A percentile compares a stretch with the other conserved stretches of the same genome.
phyloP scores from a whole-genome alignment of 1,139 yeast genomes.

The Insectozyma bohioensis region DNA sequence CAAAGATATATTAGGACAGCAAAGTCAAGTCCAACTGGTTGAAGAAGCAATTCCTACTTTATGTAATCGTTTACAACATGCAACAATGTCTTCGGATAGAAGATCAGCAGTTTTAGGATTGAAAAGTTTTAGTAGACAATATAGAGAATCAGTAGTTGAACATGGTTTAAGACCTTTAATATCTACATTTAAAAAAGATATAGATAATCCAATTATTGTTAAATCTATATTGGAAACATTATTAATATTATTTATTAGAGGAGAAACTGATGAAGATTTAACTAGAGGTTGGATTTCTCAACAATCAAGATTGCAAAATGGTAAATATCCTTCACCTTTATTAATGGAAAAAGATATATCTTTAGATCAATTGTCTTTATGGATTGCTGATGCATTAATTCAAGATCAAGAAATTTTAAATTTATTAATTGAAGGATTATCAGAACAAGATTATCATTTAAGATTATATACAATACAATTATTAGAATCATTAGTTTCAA shows the following conservation, averaged over 20 bases:
- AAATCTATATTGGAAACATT: constrained; percentile 86
- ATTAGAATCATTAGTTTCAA: constrained; percentile 77
- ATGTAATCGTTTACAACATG: constrained; percentile 83
- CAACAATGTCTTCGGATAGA: constrained; percentile 80
- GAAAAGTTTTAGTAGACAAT: constrained; percentile 86
- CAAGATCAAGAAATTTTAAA: constrained; percentile 62
- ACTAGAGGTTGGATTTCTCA: constrained; percentile 72
- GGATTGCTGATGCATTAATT: constrained; percentile 94
- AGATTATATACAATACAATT: constrained; percentile 80
- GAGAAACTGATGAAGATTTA: constrained; percentile 55
- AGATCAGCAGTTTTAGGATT: constrained; percentile 89
- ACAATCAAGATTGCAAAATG: constrained; percentile 75
- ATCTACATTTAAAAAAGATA: constrained; percentile 63
- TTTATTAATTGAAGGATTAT: constrained; percentile 54
- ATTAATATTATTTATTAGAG: constrained; percentile 73
- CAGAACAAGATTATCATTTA: constrained; percentile 67
- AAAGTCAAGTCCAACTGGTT: constrained; percentile 55
- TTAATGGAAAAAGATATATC: constrained; percentile 52
- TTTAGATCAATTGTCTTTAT: constrained; percentile 83
- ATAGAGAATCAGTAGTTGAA: constrained; percentile 87
- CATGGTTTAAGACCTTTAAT: constrained; percentile 80
- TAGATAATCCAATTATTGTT: constrained; percentile 67
- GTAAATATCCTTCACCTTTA: constrained; percentile 81
- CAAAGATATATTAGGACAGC: constrained; percentile 35
- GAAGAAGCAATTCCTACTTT: constrained; percentile 87